Evolutionary conservation across 2,329 filamentous ascomycete species (phyloP).

Genomic region (Fusarium miscanthi): DNA sequence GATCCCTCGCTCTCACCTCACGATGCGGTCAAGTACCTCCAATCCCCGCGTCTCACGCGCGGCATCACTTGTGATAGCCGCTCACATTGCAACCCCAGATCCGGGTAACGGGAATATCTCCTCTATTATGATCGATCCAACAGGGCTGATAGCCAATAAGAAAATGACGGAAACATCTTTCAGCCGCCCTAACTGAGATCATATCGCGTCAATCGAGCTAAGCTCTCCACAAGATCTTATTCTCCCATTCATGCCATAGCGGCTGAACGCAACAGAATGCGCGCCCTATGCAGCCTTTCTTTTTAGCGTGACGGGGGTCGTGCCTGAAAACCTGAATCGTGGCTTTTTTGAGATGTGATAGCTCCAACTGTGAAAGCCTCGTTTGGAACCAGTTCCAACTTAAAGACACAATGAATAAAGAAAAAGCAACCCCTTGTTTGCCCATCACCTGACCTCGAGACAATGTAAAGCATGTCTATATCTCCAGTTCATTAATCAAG

Average conservation of each 20-base stretch:
- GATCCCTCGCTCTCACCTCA: neutral
- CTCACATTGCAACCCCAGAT: conserved; percentile 25
- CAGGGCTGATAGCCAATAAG: conserved; percentile 18
- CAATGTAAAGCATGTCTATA: conserved; percentile 1
- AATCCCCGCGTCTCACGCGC: neutral
- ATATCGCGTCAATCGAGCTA: conserved; percentile 11
- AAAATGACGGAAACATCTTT: neutral
- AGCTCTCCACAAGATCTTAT: conserved; percentile 2
- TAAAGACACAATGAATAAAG: neutral
- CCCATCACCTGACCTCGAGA: conserved; percentile 9
- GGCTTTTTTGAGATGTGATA: conserved; percentile 41
- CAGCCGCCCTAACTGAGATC: conserved; percentile 1
- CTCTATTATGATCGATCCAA: neutral
- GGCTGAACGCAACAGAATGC: conserved; percentile 1
- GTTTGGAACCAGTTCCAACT: neutral
- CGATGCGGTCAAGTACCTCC: neutral
- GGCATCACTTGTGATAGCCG: conserved; percentile 1
- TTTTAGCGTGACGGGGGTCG: conserved; percentile 29
- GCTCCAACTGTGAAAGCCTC: neutral
- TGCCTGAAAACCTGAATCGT: neutral
- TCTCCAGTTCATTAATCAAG: neutral
- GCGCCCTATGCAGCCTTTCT: conserved; percentile 15
- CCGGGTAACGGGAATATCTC: conserved; percentile 15
- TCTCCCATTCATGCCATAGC: neutral
- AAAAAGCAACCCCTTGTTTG: neutral